Evolutionary conservation across 352 stramenopile genomes (phyloP).

Genomic region (Phytopythium kandeliae): DNA sequence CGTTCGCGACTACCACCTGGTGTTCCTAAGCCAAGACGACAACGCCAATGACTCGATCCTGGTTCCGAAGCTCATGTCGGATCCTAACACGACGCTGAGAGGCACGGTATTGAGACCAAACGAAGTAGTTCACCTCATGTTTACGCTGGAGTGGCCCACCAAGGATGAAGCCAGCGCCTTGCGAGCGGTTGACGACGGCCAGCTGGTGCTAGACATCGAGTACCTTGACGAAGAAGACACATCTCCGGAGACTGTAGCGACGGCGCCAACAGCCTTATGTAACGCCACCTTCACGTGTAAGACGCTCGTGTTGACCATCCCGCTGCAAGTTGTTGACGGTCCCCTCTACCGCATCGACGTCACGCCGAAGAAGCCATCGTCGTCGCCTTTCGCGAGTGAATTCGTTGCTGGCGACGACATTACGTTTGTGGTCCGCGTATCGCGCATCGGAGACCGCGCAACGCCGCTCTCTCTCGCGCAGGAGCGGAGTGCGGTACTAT

Average conservation of each 20-base stretch:
- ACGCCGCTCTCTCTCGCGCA: conserved; percentile 5
- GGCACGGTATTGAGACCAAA: conserved; percentile 19
- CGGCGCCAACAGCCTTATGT: not conserved
- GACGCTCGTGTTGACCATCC: conserved; percentile 20
- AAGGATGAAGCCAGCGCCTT: not conserved
- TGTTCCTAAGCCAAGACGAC: conserved; percentile 1
- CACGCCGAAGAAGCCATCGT: conserved; percentile 11
- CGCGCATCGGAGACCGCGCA: conserved; percentile 12
- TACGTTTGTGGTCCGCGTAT: conserved; percentile 39
- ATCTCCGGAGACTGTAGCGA: not conserved
- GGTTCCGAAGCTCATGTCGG: conserved; percentile 15
- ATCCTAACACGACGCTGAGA: conserved; percentile 31
- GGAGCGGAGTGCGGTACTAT: conserved; percentile 21
- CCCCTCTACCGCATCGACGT: conserved; percentile 39
- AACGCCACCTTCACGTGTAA: not conserved
- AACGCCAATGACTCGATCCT: not conserved
- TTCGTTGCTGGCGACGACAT: conserved; percentile 32
- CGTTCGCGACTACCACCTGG: conserved; percentile 29
- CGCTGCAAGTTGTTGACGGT: conserved; percentile 19
- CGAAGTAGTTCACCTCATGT: conserved; percentile 32
- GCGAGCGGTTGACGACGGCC: not conserved
- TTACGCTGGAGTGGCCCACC: conserved; percentile 16
- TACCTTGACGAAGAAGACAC: conserved; percentile 1
- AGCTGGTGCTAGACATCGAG: conserved; percentile 6
- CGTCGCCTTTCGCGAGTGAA: conserved; percentile 10